Evolutionary conservation across 1,139 yeast species (phyloP).

Genomic region (Suhomyces atakaporum): DNA sequence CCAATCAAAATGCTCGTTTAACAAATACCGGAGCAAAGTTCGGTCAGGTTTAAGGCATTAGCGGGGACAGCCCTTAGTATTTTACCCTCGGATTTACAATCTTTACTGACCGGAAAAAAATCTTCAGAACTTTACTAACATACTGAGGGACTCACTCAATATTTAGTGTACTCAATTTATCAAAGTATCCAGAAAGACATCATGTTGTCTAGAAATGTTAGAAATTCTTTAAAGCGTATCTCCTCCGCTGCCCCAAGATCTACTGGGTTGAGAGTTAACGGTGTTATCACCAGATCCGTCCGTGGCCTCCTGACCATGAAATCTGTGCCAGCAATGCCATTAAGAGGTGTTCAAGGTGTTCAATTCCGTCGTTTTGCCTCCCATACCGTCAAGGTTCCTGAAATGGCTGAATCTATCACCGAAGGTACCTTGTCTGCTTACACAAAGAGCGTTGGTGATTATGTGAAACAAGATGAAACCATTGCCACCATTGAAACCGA

Average conservation of each 20-base stretch:
- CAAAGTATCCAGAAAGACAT: conserved; percentile 1
- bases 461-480: conserved; percentile 82
- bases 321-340: conserved; percentile 5
- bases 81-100: conserved; percentile 7
- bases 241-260: conserved; percentile 13
- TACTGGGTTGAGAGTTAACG: conserved; percentile 8
- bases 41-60: conserved; percentile 5
- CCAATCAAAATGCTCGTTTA: conserved; percentile 11
- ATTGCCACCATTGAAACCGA: conserved; percentile 98
- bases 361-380: conserved; percentile 40
- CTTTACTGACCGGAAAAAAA: conserved; percentile 7
- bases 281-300: conserved; percentile 6
- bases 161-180: conserved; percentile 1
- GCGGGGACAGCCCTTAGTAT: conserved; percentile 7
- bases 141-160: conserved; percentile 1
- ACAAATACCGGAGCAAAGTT: conserved; percentile 10
- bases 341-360: conserved; percentile 12
- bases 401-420: conserved; percentile 97
- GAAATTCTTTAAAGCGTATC: conserved; percentile 18
- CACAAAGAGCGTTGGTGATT: conserved; percentile 84
- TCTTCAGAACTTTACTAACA: conserved; percentile 5
- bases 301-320: conserved; percentile 8
- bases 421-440: conserved; percentile 92
- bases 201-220: conserved; percentile 22
- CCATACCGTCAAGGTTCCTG: conserved; percentile 83